Percentiles rank a stretch among this genome's conserved stretches.
These are phyloP conservation scores for Pythium rhizo-oryzae DNA, from an alignment of 352 stramenopile species.

Conservation along the genomic window DNA sequence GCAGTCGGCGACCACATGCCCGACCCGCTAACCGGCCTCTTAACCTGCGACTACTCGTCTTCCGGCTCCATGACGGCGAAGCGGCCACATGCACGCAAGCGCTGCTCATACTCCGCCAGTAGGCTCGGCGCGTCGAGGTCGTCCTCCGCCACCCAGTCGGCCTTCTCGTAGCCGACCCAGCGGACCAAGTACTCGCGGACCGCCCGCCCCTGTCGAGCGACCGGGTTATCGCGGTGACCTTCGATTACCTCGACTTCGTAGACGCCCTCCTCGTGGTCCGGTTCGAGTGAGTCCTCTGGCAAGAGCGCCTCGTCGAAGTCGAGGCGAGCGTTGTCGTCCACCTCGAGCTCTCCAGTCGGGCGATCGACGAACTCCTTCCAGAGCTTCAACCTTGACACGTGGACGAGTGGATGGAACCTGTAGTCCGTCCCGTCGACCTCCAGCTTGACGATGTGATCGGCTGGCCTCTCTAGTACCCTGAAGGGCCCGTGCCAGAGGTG, in stretches of 20 bases:
- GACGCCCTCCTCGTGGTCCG: slow-evolving; percentile 12
- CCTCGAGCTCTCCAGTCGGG: slow-evolving; percentile 11
- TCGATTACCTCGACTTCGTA: slow-evolving; percentile 27
- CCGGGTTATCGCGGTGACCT: neutral
- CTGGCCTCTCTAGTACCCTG: slow-evolving; percentile 15
- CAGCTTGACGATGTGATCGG: slow-evolving; percentile 7
- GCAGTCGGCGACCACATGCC: no score
- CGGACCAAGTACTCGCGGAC: slow-evolving; percentile 21
- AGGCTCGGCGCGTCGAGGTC: slow-evolving; percentile 18
- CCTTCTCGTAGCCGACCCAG: slow-evolving; percentile 26
- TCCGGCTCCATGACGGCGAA: slow-evolving; percentile 10
- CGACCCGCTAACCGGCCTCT: no score
- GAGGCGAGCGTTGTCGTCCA: neutral
- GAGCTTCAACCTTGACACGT: slow-evolving; percentile 21
- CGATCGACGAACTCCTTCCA: slow-evolving; percentile 1
- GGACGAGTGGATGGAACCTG: slow-evolving; percentile 17
- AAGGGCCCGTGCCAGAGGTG: slow-evolving; percentile 34
- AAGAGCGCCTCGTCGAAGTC: slow-evolving; percentile 33
- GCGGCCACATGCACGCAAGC: neutral
- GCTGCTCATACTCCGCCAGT: slow-evolving; percentile 17
- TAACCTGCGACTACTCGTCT: slow-evolving; percentile 13
- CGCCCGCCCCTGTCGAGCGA: slow-evolving; percentile 1
- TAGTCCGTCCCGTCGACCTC: slow-evolving; percentile 15
- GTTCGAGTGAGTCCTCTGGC: slow-evolving; percentile 27
- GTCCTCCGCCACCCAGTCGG: slow-evolving; percentile 17